A percentile compares a stretch with the other conserved stretches of the same genome.
Evolutionary conservation across 164 flowering plant species (phyloP).

Genomic region (Tetrastigma voinierianum): DNA sequence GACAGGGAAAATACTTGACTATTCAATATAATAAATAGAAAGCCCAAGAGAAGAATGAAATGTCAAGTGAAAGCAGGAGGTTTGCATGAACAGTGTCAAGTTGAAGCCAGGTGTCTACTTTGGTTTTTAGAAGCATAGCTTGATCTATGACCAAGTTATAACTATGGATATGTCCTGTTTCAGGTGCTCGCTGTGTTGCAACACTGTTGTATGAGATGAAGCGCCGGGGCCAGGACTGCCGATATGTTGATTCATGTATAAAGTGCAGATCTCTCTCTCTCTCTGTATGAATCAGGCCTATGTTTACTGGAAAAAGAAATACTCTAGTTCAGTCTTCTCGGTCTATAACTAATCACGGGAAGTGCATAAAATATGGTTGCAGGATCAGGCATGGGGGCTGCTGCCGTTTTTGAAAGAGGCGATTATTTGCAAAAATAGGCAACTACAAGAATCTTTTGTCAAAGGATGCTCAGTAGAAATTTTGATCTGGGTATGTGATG

Average conservation of each 20-base stretch:
- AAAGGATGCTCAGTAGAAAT: constrained; percentile 15
- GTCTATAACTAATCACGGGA: neutral
- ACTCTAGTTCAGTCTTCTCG: too few species aligned
- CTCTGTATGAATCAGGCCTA: neutral
- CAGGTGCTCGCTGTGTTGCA: constrained; percentile 70
- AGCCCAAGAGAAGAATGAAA: too few species aligned
- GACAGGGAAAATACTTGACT: too few species aligned
- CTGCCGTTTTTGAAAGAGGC: constrained; percentile 48
- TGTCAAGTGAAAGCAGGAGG: too few species aligned
- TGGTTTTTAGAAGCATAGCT: too few species aligned
- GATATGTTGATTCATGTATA: too few species aligned
- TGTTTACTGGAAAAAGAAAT: too few species aligned
- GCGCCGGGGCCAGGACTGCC: constrained; percentile 64
- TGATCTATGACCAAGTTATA: neutral
- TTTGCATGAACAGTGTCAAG: too few species aligned
- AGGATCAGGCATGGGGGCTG: constrained; percentile 68
- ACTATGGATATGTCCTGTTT: constrained; percentile 1
- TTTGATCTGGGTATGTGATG: neutral
- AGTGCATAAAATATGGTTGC: constrained; percentile 3
- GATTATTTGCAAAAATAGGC: constrained; percentile 22
- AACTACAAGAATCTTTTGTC: constrained; percentile 1
- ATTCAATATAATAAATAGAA: too few species aligned
- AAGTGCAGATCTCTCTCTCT: neutral
- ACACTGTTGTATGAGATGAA: constrained; percentile 72
- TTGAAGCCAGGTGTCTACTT: too few species aligned